phyloP scores from a whole-genome alignment of 2,329 filamentous ascomycete genomes.

The Penicillium digitatum region DNA sequence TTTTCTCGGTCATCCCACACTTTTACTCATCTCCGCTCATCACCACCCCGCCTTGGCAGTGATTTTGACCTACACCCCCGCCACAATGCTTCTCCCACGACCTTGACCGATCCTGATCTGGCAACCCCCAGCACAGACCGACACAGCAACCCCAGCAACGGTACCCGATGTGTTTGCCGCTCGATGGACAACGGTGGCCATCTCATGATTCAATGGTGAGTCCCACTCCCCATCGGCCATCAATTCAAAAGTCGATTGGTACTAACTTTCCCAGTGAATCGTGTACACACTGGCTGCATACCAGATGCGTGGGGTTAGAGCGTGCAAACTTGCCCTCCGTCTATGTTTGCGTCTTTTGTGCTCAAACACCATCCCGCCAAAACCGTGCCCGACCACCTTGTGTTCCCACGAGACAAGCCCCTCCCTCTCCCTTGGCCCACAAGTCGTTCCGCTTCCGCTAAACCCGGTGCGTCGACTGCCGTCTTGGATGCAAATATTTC shows the following conservation, averaged over 20 bases:
- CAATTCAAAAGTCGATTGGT: not conserved
- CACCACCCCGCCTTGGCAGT: slow-evolving; percentile 39
- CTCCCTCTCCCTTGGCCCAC: slow-evolving; percentile 41
- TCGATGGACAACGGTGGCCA: slow-evolving; percentile 52
- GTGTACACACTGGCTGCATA: slow-evolving; percentile 61
- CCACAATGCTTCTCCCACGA: slow-evolving; percentile 49
- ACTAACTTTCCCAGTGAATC: slow-evolving; percentile 46
- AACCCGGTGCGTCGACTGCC: not conserved
- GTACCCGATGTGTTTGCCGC: slow-evolving; percentile 58
- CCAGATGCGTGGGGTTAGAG: slow-evolving; percentile 55
- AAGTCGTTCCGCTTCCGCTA: slow-evolving; percentile 41
- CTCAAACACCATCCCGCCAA: slow-evolving; percentile 41
- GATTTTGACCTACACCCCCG: slow-evolving; percentile 38
- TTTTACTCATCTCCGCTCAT: slow-evolving; percentile 41
- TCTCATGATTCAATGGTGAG: slow-evolving; percentile 58
- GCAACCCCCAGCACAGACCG: slow-evolving; percentile 53
- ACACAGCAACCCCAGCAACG: slow-evolving; percentile 49
- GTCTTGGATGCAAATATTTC: slow-evolving; percentile 8
- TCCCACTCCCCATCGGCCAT: not conserved
- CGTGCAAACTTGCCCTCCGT: slow-evolving; percentile 45
- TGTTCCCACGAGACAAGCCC: slow-evolving; percentile 29
- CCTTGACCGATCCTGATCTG: slow-evolving; percentile 48
- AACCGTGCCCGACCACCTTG: slow-evolving; percentile 37
- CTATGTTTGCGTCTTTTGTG: slow-evolving; percentile 53
- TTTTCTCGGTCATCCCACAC: slow-evolving; percentile 32